A percentile compares a stretch with the other conserved stretches of the same genome.
Evolutionary conservation across 2,329 filamentous ascomycete genomes (phyloP).

Genomic region (Ilyonectria robusta): DNA sequence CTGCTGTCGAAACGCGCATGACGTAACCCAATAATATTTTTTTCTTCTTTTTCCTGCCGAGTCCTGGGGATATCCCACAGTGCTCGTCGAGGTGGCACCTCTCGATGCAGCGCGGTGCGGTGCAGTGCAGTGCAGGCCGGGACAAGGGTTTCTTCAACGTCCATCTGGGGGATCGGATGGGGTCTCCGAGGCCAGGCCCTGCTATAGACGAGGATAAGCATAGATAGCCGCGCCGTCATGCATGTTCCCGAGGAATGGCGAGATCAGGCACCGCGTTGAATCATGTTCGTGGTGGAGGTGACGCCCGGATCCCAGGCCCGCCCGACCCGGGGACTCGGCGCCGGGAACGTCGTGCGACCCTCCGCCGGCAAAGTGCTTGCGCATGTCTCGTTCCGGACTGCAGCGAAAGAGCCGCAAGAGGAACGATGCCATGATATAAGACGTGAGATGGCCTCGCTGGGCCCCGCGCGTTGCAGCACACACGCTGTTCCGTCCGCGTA

Average conservation of each 20-base stretch:
- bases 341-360: constrained; percentile 27
- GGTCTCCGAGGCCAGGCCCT: constrained; percentile 10
- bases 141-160: not conserved
- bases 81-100: not conserved
- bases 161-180: constrained; percentile 1
- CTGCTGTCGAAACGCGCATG: not conserved
- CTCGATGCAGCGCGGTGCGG: not conserved
- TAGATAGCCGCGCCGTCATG: constrained; percentile 20
- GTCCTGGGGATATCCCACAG: not conserved
- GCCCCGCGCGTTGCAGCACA: not conserved
- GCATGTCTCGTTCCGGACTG: not conserved
- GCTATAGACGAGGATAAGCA: constrained; percentile 11
- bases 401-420: not conserved
- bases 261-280: constrained; percentile 1
- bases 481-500: not conserved
- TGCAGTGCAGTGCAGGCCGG: not conserved
- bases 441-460: not conserved
- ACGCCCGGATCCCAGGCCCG: constrained; percentile 44
- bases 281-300: constrained; percentile 9
- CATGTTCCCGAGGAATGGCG: constrained; percentile 15
- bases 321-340: constrained; percentile 33
- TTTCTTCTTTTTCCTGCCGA: not conserved
- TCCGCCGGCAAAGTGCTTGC: constrained; percentile 5
- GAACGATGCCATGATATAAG: not conserved
- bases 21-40: not conserved